These are phyloP conservation scores for Saposhnikovia divaricata DNA, from an alignment of 129 eudicot species.

Conservation along the genomic window DNA sequence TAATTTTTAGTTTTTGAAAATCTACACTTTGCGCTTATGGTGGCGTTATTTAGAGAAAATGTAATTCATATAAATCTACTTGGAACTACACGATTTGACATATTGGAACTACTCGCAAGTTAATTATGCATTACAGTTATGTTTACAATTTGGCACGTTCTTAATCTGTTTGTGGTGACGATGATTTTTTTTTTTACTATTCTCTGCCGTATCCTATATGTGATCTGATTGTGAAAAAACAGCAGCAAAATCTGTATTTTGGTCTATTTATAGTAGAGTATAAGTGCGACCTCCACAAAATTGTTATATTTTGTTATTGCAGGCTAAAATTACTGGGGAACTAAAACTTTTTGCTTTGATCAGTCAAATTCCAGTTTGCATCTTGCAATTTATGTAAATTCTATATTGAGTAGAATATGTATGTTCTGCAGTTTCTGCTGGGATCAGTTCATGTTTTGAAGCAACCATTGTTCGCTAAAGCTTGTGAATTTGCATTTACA, in stretches of 20 bases:
- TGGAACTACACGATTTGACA: not conserved
- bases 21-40: not conserved
- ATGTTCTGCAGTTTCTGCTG: conserved; percentile 62
- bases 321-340: not conserved
- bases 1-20: not conserved
- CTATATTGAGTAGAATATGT: conserved; percentile 10
- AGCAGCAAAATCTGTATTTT: not conserved
- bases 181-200: not conserved
- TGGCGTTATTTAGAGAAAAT: no score
- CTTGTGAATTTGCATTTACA: conserved; percentile 71
- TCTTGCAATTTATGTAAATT: not conserved
- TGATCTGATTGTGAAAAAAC: not conserved
- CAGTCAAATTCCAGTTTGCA: not conserved
- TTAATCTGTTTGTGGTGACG: not conserved
- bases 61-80: not conserved
- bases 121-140: not conserved
- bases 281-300: not conserved
- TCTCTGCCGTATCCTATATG: not conserved
- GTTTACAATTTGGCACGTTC: not conserved
- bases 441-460: conserved; percentile 72
- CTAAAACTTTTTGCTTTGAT: not conserved
- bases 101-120: not conserved
- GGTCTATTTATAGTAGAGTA: not conserved
- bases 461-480: conserved; percentile 56
- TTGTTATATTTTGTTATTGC: not conserved